Evolutionary conservation across 257 asterid genomes (phyloP).

Genomic region (Euphrasia confusa): DNA sequence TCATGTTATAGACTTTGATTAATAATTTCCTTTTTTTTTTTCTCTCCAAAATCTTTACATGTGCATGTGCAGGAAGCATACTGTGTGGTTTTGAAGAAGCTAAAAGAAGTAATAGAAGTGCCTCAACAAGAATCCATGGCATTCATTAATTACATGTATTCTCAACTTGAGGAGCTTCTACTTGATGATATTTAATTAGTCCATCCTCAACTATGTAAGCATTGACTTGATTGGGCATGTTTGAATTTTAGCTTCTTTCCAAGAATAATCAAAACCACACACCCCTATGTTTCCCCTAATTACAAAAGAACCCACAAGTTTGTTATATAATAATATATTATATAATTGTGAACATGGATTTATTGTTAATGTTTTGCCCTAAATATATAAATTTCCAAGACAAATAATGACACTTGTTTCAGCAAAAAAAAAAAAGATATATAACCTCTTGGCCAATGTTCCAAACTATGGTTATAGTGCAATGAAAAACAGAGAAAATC

Average conservation of each 20-base stretch:
- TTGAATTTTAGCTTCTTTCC: too few species aligned
- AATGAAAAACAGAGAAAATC: conserved; percentile 9
- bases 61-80: conserved; percentile 42
- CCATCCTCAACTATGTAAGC: conserved; percentile 5
- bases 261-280: too few species aligned
- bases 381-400: too few species aligned
- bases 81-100: conserved; percentile 37
- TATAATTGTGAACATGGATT: too few species aligned
- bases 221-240: not conserved
- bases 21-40: not conserved
- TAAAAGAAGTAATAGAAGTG: conserved; percentile 46
- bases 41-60: too few species aligned
- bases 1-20: not conserved
- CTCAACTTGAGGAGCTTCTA: conserved; percentile 44
- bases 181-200: not conserved
- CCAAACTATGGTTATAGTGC: conserved; percentile 7
- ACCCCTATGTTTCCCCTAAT: too few species aligned
- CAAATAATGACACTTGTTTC: too few species aligned
- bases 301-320: too few species aligned
- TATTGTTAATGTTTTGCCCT: too few species aligned
- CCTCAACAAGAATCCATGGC: conserved; percentile 52
- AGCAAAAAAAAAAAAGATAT: too few species aligned
- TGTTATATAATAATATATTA: too few species aligned
- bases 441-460: too few species aligned
- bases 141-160: conserved; percentile 44